Evolutionary conservation across 495 filamentous ascomycete species (phyloP).

Genomic region (Aspergillus sparsus): DNA sequence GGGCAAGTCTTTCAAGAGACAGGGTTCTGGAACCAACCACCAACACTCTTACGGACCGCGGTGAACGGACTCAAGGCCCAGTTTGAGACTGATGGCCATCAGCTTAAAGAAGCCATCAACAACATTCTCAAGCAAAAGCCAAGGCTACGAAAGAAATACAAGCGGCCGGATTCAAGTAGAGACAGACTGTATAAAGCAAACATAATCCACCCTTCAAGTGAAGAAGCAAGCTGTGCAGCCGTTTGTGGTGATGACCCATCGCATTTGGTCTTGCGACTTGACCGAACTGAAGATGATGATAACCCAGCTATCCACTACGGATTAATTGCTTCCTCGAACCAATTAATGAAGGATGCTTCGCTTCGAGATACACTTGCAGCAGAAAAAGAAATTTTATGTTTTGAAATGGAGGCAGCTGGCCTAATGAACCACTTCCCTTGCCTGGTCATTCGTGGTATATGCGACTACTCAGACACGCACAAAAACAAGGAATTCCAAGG

Average conservation of each 20-base stretch:
- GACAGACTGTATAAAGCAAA: not conserved
- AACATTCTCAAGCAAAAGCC: not conserved
- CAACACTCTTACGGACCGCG: not conserved
- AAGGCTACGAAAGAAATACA: not conserved
- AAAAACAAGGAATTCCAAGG: slow-evolving; percentile 5
- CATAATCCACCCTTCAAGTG: not conserved
- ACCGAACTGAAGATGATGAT: too few relatives aligned
- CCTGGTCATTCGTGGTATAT: not conserved
- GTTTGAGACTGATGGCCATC: not conserved
- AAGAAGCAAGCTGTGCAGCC: not conserved
- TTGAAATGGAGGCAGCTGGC: not conserved
- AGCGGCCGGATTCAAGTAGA: not conserved
- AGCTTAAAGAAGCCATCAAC: not conserved
- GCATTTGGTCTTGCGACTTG: too few relatives aligned
- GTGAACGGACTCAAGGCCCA: not conserved
- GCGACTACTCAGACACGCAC: slow-evolving; percentile 3
- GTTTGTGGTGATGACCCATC: too few relatives aligned
- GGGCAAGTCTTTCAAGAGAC: not conserved
- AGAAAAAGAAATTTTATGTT: not conserved
- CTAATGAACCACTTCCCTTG: slow-evolving; percentile 2
- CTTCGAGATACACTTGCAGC: not conserved
- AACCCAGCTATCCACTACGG: too few relatives aligned
- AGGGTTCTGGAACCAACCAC: not conserved
- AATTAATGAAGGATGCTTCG: not conserved
- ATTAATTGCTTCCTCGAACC: not conserved